Evolutionary conservation across 2,329 filamentous ascomycete genomes (phyloP), one percentile per base, ranked within the genome.

Genomic region (Rasamsonia emersonii): DNA sequence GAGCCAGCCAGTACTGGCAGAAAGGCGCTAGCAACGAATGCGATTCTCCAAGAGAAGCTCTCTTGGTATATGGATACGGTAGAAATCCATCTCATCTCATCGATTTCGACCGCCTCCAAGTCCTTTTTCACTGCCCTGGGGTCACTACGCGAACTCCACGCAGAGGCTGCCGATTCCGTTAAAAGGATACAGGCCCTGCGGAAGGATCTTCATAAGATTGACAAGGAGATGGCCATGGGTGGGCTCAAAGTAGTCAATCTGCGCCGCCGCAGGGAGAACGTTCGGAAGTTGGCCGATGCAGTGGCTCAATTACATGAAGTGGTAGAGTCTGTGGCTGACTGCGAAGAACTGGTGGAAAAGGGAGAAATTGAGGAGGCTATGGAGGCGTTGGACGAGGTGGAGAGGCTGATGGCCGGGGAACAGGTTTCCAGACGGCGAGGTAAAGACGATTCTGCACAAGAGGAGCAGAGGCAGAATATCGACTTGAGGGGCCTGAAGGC

Each of bases 51-150:
- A 55, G 91, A 98, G 59, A 98, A 98, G 59, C 68, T 98, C 9
- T 96, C 91, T 0, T 98, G 91, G 91, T 98, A 98, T 57, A 94
- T 98, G 86, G 91, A 98, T 55, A 98, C 91, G 0, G 86, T 98
- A 14, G 91, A 98, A 55, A 86, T 98, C 33, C 91, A 98, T 54
- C 68, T 98, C 5, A 95, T 98, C 46, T 86, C 85, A 18, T 94
- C 88, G 0, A 98, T 98, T 41, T 96, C 89, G 2, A 86, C 84
- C 0, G 91, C 91, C 1, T 96, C 91, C 0, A 86, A 86, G 1
- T 94, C 89, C 0, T 98, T 98, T 58, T 98, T 98, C 50, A 88
- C 86, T 0, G 91, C 91, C 0, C 67, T 98, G 1, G 89, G 91
- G 1, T 93, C 88, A 1, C 65, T 98, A 19, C 82, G 86, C 43